Evolutionary conservation across 805 yeast genomes (phyloP), one percentile per base, ranked within the genome.

Genomic region (Spathaspora gorwiae): DNA sequence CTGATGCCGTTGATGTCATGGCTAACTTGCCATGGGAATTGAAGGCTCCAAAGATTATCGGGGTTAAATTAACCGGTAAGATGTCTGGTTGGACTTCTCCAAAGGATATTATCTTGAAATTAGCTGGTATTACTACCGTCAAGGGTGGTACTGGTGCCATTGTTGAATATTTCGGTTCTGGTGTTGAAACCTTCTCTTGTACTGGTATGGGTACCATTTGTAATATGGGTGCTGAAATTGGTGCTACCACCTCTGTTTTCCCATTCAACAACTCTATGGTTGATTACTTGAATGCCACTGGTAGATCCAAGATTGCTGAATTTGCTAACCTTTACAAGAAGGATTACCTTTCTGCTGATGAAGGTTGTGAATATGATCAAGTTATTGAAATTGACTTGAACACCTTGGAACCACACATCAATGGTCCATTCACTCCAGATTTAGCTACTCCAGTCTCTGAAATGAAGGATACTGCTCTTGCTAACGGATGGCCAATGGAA

Each of bases 171-270:
- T 90, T 84, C 62, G 98, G 98, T 68, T 90, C 84, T 45, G 98
- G 98, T 79, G 90, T 90, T 46, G 80, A 85, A 61, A 79, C 92
- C 48, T 84, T 90, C 69, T 87, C 96, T 42, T 89, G 96, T 72
- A 92, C 98, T 43, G 98, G 98, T 80, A 90, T 90, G 98, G 98
- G 95, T 66, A 90, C 98, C 59, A 90, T 90, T 73, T 90, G 98
- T 80, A 90, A 90, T 73, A 90, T 90, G 98, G 98, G 98, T 78
- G 98, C 98, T 56, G 98, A 90, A 75, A 90, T 90, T 57, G 98
- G 98, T 75, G 97, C 97, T 50, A 90, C 98, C 52, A 90, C 98
- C 47, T 90, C 97, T 40, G 88, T 87, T 50, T 90, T 90, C 95
- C 98, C 98, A 67, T 90, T 79, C 87, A 90, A 88, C 78, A 80